Conservation (phyloP, 2,329 filamentous ascomycete genomes). For the Trichoderma brevicompactum region DNA sequence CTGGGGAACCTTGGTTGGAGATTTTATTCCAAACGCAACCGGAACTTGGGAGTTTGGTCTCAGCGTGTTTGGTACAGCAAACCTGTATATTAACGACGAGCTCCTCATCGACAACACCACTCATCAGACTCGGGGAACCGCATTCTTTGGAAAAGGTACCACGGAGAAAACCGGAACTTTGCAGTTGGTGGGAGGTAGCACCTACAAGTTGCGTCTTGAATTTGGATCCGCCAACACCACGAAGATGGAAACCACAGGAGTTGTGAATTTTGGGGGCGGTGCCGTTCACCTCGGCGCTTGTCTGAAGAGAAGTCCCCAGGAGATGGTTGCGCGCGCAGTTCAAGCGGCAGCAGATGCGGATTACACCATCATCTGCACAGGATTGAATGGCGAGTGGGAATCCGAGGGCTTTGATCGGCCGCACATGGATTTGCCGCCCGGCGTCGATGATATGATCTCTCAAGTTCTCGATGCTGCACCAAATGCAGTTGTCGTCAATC, state of each 20-base stretch:
- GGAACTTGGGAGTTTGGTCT: conserved; percentile 21
- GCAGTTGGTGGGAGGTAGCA: not conserved
- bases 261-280: conserved; percentile 16
- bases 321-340: conserved; percentile 6
- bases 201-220: not conserved
- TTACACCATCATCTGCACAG: conserved; percentile 17
- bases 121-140: not conserved
- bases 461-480: conserved; percentile 13
- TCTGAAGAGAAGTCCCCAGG: not conserved
- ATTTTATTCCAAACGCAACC: conserved; percentile 2
- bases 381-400: conserved; percentile 11
- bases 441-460: not conserved
- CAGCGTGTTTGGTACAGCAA: conserved; percentile 5
- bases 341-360: not conserved
- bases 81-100: conserved; percentile 4
- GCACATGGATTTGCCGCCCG: conserved; percentile 2
- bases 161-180: not conserved
- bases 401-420: conserved; percentile 10
- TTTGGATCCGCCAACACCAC: conserved; percentile 16
- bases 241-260: conserved; percentile 14
- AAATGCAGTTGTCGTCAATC: conserved; percentile 4
- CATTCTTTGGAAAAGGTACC: conserved; percentile 19
- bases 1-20: conserved; percentile 1
- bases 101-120: conserved; percentile 6
- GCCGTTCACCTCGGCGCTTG: conserved; percentile 11